Percentiles rank a stretch among this genome's conserved stretches.
Conservation (phyloP, 257 asterid genomes). For the Solanum clarkiae region DNA sequence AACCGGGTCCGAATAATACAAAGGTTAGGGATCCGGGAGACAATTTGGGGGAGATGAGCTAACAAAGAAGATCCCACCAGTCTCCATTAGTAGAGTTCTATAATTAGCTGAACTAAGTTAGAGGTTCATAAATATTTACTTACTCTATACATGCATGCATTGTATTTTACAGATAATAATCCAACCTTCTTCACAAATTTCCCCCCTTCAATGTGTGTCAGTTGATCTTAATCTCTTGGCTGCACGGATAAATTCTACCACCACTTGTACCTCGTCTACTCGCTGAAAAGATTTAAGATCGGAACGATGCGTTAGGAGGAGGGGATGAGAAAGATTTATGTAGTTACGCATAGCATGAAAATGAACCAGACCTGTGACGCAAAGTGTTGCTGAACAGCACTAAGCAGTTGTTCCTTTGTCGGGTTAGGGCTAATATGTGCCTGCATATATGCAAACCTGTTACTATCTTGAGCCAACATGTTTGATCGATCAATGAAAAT, state of each 20-base stretch:
- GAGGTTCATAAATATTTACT: conserved; percentile 19
- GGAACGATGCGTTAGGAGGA: neutral
- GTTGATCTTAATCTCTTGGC: conserved; percentile 47
- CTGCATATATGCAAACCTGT: conserved; percentile 19
- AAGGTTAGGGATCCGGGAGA: conserved; percentile 29
- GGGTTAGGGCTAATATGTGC: conserved; percentile 44
- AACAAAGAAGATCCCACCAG: conserved; percentile 21
- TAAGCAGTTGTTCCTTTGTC: conserved; percentile 57
- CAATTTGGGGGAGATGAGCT: conserved; percentile 7
- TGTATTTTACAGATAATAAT: conserved; percentile 15
- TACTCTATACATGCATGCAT: conserved; percentile 9
- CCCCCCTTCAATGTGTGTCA: conserved; percentile 15
- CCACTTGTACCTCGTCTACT: conserved; percentile 72
- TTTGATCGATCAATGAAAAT: neutral
- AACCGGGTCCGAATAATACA: conserved; percentile 8
- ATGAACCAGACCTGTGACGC: conserved; percentile 45
- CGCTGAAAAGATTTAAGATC: conserved; percentile 26
- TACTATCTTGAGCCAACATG: neutral
- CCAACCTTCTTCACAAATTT: neutral
- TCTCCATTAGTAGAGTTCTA: conserved; percentile 29
- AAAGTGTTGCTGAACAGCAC: conserved; percentile 61
- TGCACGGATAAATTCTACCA: conserved; percentile 57
- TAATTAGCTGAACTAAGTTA: conserved; percentile 39
- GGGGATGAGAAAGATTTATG: neutral
- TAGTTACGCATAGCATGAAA: neutral